Evolutionary conservation across 2,329 filamentous ascomycete genomes (phyloP).

Genomic region (Phoma sp.): DNA sequence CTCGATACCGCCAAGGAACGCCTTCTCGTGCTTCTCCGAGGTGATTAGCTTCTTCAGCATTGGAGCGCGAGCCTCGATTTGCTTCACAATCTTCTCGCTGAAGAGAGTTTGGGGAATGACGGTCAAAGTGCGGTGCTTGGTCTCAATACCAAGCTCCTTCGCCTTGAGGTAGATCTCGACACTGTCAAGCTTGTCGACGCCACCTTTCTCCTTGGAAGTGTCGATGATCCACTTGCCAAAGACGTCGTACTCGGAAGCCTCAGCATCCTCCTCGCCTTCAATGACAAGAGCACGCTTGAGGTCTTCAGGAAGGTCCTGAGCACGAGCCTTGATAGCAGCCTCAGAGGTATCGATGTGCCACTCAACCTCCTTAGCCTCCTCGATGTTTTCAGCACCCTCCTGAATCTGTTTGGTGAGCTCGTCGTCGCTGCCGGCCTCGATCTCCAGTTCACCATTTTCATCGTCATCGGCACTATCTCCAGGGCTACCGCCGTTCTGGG

Average conservation of each 20-base stretch:
- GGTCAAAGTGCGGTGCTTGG: conserved; percentile 90
- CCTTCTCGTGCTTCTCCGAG: conserved; percentile 93
- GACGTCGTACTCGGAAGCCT: conserved; percentile 84
- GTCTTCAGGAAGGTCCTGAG: conserved; percentile 90
- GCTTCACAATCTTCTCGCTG: conserved; percentile 84
- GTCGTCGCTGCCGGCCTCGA: conserved; percentile 84
- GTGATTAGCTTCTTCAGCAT: conserved; percentile 94
- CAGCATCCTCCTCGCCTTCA: conserved; percentile 82
- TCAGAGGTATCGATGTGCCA: conserved; percentile 98
- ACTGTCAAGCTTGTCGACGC: conserved; percentile 81
- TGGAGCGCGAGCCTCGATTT: conserved; percentile 81
- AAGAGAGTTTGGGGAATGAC: conserved; percentile 95
- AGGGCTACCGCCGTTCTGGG: conserved; percentile 65
- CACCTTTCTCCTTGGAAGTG: conserved; percentile 72
- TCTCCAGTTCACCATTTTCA: conserved; percentile 70
- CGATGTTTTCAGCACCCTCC: conserved; percentile 74
- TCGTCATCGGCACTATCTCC: conserved; percentile 72
- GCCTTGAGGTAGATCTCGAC: conserved; percentile 96
- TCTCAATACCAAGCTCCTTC: conserved; percentile 92
- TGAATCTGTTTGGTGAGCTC: conserved; percentile 83
- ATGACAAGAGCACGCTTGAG: conserved; percentile 91
- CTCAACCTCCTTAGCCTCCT: conserved; percentile 81
- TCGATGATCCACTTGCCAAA: conserved; percentile 93
- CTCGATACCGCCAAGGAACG: conserved; percentile 92
- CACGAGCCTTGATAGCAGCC: conserved; percentile 92